Evolutionary conservation across 1,139 yeast species (phyloP), one percentile per base, ranked within the genome.

Genomic region (Taphrina wiesneri): DNA sequence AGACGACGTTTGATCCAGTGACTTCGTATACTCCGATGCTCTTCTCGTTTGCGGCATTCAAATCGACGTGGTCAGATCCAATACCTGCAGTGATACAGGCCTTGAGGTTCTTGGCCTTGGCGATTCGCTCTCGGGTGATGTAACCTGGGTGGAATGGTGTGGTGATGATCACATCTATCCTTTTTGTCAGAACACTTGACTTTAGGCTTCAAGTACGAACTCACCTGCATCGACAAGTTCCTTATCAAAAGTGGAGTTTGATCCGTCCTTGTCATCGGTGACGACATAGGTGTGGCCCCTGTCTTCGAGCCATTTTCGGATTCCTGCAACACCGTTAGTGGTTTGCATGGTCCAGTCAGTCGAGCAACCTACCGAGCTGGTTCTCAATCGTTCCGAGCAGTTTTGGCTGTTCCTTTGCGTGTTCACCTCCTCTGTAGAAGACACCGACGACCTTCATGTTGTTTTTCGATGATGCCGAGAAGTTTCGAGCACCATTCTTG

Each of bases 111-210:
- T 86, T 86, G 60, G 95, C 93, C 74, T 84, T 83, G 63, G 78
- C 85, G 70, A 88, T 81, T 72, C 95, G 81, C 72, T 85, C 86
- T 68, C 80, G 79, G 64, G 87, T 84, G 74, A 88, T 80, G 77
- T 88, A 88, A 39, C 87, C 95, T 7, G 96, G 96, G 79, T 83
- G 90, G 81, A 88, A 88, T 2, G 96, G 96, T 28, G 93, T 87
- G 63, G 93, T 86, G 77, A 88, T 88, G 73, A 88, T 83, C 66
- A 88, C 79, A 64, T 88, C 95, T 28, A 17, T 2, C 9, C 28
- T n/a, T n/a, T 13, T 6, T 9, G 49, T 45, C 49, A 45, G 49
- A 2, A 17, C 26, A 7, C 2, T 19, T 41, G 19, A 9, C 13
- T 32, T 7, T 32, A 32, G 39, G 39, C 9, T 32, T 32, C 47